A percentile compares a stretch with the other conserved stretches of the same genome.
Evolutionary conservation across 2,329 filamentous ascomycete species (phyloP).

Genomic region (Sporothrix dimorphospora): DNA sequence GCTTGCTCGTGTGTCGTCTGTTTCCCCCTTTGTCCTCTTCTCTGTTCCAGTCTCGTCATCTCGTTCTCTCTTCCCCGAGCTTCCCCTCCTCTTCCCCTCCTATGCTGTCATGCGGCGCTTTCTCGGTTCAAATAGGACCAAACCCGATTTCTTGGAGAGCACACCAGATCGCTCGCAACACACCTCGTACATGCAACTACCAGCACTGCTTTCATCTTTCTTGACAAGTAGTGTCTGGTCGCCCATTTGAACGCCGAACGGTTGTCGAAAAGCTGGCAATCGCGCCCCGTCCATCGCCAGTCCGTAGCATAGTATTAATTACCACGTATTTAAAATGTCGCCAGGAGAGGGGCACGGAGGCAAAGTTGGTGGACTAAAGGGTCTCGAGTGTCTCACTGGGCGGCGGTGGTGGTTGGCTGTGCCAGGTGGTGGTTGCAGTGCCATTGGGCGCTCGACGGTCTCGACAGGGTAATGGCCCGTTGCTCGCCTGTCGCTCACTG

Average conservation of each 20-base stretch:
- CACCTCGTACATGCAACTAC: constrained; percentile 1
- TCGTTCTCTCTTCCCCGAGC: not conserved
- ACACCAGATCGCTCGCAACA: constrained; percentile 3
- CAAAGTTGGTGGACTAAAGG: not conserved
- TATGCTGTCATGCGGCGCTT: constrained; percentile 26
- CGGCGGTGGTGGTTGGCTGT: not conserved
- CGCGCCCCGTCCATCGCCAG: not conserved
- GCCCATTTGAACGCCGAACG: too few species aligned
- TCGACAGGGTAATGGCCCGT: not conserved
- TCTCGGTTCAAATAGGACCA: constrained; percentile 25
- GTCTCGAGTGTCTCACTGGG: not conserved
- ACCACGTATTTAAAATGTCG: not conserved
- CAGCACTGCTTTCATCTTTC: not conserved
- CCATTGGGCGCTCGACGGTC: too few species aligned
- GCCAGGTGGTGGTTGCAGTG: not conserved
- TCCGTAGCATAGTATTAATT: not conserved
- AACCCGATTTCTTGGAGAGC: not conserved
- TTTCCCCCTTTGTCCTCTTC: too few species aligned
- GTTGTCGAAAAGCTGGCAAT: not conserved
- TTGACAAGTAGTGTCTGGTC: not conserved
- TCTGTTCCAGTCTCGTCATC: not conserved
- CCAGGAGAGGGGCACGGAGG: not conserved
- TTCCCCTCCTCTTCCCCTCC: constrained; percentile 4
- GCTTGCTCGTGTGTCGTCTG: not conserved
- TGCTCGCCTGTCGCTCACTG: not conserved